These are phyloP conservation scores for Boletus fagicola DNA, from an alignment of 768 basidiomycete species.

Conservation along the genomic window DNA sequence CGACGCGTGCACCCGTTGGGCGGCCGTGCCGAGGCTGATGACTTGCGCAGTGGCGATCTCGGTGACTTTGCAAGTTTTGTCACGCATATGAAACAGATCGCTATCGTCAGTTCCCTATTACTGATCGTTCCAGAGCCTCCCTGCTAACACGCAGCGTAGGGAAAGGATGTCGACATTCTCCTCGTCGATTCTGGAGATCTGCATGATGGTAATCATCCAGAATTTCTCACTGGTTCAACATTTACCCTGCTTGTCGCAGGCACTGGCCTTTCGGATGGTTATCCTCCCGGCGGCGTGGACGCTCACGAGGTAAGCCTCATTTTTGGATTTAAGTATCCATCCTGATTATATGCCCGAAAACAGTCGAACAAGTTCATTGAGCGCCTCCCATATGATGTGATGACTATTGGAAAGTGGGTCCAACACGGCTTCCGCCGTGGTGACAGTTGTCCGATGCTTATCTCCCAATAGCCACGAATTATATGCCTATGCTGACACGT, in stretches of 20 bases:
- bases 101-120: constrained; percentile 41
- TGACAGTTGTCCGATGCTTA: neutral
- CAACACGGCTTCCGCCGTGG: neutral
- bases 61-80: constrained; percentile 89
- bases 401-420: constrained; percentile 80
- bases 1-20: neutral
- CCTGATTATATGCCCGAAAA: neutral
- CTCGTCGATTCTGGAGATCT: constrained; percentile 83
- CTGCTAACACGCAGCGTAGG: constrained; percentile 28
- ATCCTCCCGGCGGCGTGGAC: constrained; percentile 65
- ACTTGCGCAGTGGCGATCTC: constrained; percentile 47
- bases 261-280: constrained; percentile 80
- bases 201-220: constrained; percentile 54
- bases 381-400: constrained; percentile 76
- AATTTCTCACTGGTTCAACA: neutral
- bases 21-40: neutral
- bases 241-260: constrained; percentile 38
- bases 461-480: constrained; percentile 65
- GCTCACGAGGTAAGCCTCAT: constrained; percentile 56
- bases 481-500: constrained; percentile 64
- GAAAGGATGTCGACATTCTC: constrained; percentile 77
- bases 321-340: neutral
- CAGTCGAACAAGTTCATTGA: constrained; percentile 75
- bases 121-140: neutral
- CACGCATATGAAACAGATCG: constrained; percentile 73